Evolutionary conservation across 164 flowering plant species (phyloP).

Genomic region (Hamamelis virginiana): DNA sequence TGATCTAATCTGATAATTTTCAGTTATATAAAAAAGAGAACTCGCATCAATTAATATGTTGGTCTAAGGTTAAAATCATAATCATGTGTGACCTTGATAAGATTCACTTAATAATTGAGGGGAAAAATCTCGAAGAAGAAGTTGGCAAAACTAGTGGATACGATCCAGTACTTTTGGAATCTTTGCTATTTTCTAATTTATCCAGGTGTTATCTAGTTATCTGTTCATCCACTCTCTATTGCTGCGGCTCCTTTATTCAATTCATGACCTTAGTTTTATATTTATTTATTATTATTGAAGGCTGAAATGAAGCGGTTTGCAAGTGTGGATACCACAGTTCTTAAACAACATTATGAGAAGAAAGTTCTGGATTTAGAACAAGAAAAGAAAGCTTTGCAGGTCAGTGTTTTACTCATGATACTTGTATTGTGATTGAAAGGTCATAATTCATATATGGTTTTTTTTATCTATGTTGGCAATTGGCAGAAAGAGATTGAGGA

Average conservation of each 20-base stretch:
- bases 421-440: neutral
- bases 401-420: slow-evolving; percentile 19
- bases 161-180: neutral
- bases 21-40: neutral
- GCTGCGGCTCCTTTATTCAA: neutral
- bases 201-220: neutral
- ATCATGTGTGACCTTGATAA: neutral
- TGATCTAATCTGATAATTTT: neutral
- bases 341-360: slow-evolving; percentile 94
- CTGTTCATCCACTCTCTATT: neutral
- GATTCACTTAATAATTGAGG: neutral
- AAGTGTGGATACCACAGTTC: slow-evolving; percentile 64
- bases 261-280: slow-evolving; percentile 11
- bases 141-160: neutral
- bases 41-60: too few relatives aligned
- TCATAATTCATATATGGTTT: neutral
- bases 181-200: neutral
- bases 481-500: slow-evolving; percentile 90
- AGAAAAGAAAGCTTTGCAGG: slow-evolving; percentile 77
- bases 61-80: too few relatives aligned
- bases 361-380: slow-evolving; percentile 87
- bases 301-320: slow-evolving; percentile 93
- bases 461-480: slow-evolving; percentile 7
- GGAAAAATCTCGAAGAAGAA: neutral
- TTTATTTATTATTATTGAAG: too few relatives aligned